Base-by-base conservation (phyloP, 2,329 filamentous ascomycete species). In the Sporothrix pseudoabietina region DNA sequence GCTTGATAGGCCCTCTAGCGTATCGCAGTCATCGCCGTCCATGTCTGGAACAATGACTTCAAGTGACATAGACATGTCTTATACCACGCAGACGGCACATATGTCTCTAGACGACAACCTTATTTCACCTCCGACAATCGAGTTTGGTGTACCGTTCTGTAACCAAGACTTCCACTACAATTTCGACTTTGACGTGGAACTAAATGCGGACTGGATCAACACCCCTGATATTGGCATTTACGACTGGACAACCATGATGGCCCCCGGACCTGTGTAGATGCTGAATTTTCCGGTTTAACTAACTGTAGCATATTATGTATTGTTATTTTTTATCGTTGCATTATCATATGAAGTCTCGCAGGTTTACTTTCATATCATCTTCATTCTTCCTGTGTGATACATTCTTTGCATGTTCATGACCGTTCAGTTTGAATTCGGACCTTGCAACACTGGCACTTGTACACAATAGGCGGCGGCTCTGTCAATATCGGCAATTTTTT, bases 221-320 rank as follows among this genome's bases (percentile, higher is more conserved):
- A 39, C 19, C 8, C 10, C 8, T 16, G 69, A 63, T 4, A 22
- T 30, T 7, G 57, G 41, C 0, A 30, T 49, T 1, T 71, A 71
- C 30, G 69, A 71, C 14, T 71, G 69, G 69, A 71, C 69, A 6
- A 71, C 57, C 8, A 39, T 71, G 55, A 26, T 63, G 35, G 49
- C 55, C 26, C 75, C 69, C 65, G 59, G 59, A 19, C 59, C 10
- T 4, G 14, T 55, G 16, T 55, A 55, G 26, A 26, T 10, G 22
- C 5, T n/a, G 16, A 4, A 35, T 35, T 35, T 35, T 4, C 35
- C 35, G 35, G 47, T 49, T 12, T 49, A 49, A 19, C 47, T 49
- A 5, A 49, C 19, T 49, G 47, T 49, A 49, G 12, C 10, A 49
- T 5, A 49, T 49, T 49, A 4, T 49, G 12, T 5, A 19, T 14